phyloP scores from a whole-genome alignment of 2,329 filamentous ascomycete genomes.

The Cercospora sesami region DNA sequence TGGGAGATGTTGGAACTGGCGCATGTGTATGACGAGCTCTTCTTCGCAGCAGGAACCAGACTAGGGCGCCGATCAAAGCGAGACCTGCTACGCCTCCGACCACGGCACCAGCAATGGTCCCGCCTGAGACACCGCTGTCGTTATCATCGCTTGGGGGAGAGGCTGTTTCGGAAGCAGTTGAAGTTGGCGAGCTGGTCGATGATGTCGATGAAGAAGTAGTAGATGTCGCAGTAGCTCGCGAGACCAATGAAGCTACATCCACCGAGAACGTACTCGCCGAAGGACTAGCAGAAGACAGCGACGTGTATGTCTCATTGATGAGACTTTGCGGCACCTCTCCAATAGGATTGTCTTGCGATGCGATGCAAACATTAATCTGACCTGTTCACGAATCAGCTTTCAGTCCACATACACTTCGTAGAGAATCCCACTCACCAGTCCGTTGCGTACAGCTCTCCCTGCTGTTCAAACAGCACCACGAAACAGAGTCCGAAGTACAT shows the following conservation, averaged over 20 bases:
- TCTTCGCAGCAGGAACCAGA: constrained; percentile 22
- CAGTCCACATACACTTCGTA: background rate
- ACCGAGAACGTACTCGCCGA: constrained; percentile 18
- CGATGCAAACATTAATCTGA: constrained; percentile 20
- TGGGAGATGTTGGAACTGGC: background rate
- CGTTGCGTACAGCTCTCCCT: constrained; percentile 19
- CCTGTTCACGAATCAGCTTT: constrained; percentile 10
- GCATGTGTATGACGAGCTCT: constrained; percentile 3
- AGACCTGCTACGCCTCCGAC: constrained; percentile 36
- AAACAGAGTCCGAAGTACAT: constrained; percentile 9
- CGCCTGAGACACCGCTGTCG: constrained; percentile 14
- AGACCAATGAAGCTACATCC: constrained; percentile 12
- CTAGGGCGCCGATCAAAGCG: constrained; percentile 16
- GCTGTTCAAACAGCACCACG: constrained; percentile 22
- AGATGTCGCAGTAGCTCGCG: constrained; percentile 7
- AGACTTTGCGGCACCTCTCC: constrained; percentile 10
- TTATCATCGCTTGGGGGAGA: background rate
- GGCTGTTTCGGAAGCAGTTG: background rate
- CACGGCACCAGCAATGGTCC: constrained; percentile 42
- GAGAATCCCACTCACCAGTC: constrained; percentile 12
- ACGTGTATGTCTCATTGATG: constrained; percentile 20
- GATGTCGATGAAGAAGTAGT: background rate
- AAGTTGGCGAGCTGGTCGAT: background rate
- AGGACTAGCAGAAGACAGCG: constrained; percentile 18
- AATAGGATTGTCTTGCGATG: constrained; percentile 23